phyloP scores from a whole-genome alignment of 768 basidiomycete genomes.

The Leccinum uliginosum region DNA sequence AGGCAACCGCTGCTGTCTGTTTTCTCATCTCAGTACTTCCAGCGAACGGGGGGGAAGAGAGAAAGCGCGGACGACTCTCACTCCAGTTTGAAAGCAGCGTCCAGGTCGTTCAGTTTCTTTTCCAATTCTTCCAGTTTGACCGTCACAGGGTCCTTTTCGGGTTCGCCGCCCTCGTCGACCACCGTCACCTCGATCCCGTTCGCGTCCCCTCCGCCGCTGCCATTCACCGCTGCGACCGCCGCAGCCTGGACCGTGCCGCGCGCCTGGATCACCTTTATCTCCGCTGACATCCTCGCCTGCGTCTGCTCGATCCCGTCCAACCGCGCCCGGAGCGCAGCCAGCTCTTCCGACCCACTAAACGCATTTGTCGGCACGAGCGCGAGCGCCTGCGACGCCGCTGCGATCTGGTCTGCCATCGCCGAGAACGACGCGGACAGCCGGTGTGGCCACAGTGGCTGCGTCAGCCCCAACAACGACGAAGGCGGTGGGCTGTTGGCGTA shows the following conservation, averaged over 20 bases:
- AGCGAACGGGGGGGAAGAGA: too few species aligned
- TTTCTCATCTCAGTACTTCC: too few species aligned
- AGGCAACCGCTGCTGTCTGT: slow-evolving; percentile 36
- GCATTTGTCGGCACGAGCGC: slow-evolving; percentile 25
- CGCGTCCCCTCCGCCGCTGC: not conserved
- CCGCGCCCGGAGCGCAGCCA: slow-evolving; percentile 20
- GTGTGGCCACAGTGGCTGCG: slow-evolving; percentile 27
- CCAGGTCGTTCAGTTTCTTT: slow-evolving; percentile 30
- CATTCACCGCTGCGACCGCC: not conserved
- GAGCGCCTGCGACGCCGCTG: slow-evolving; percentile 37
- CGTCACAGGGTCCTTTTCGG: slow-evolving; percentile 23
- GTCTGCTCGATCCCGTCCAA: slow-evolving; percentile 31
- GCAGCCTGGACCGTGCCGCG: not conserved
- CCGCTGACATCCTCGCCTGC: slow-evolving; percentile 30
- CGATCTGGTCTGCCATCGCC: slow-evolving; percentile 38
- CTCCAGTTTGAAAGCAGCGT: slow-evolving; percentile 34
- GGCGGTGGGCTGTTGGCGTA: not conserved
- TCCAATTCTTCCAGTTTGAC: slow-evolving; percentile 32
- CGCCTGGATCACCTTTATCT: slow-evolving; percentile 29
- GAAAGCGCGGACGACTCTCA: slow-evolving; percentile 13
- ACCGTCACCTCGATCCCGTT: not conserved
- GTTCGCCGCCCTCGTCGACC: slow-evolving; percentile 26
- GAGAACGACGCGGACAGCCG: slow-evolving; percentile 36
- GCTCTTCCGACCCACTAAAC: slow-evolving; percentile 16
- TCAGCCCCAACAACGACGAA: not conserved